These are phyloP conservation scores for Paracamarosporium sp. DNA, from an alignment of 2,329 filamentous ascomycete genomes.

Conservation along the genomic window DNA sequence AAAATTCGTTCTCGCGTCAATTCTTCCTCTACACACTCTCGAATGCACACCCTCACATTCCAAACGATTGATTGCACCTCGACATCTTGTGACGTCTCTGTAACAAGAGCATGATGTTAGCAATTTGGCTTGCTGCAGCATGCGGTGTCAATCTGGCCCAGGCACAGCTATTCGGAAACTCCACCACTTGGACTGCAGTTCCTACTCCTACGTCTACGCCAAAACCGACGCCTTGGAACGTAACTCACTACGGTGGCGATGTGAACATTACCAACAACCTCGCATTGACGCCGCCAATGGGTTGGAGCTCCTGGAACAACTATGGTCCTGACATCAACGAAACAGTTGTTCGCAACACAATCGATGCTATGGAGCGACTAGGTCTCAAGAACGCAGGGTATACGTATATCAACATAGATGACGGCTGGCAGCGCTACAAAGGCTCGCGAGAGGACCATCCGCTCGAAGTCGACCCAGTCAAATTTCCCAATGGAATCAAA, in stretches of 20 bases:
- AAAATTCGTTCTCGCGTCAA: not conserved
- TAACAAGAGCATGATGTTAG: slow-evolving; percentile 5
- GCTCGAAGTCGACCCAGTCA: slow-evolving; percentile 39
- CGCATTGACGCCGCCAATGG: slow-evolving; percentile 28
- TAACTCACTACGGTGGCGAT: slow-evolving; percentile 20
- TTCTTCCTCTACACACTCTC: not conserved
- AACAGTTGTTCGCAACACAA: slow-evolving; percentile 23
- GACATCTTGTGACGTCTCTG: not conserved
- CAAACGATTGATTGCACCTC: not conserved
- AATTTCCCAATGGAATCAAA: slow-evolving; percentile 49
- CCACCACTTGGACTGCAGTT: slow-evolving; percentile 10
- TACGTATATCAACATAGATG: slow-evolving; percentile 38
- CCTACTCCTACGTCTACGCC: slow-evolving; percentile 14
- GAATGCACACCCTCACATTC: not conserved
- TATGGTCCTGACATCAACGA: slow-evolving; percentile 30
- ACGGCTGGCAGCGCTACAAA: slow-evolving; percentile 44
- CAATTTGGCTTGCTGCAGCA: slow-evolving; percentile 1
- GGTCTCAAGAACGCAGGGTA: slow-evolving; percentile 32
- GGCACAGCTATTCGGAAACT: slow-evolving; percentile 20
- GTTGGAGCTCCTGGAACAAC: slow-evolving; percentile 30
- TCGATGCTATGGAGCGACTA: slow-evolving; percentile 20
- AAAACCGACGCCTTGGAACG: slow-evolving; percentile 21
- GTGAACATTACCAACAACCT: slow-evolving; percentile 28
- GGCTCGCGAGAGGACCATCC: slow-evolving; percentile 28
- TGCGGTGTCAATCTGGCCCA: slow-evolving; percentile 2